phyloP scores from a whole-genome alignment of 805 yeast genomes.

The Wickerhamomyces xylosicus region DNA sequence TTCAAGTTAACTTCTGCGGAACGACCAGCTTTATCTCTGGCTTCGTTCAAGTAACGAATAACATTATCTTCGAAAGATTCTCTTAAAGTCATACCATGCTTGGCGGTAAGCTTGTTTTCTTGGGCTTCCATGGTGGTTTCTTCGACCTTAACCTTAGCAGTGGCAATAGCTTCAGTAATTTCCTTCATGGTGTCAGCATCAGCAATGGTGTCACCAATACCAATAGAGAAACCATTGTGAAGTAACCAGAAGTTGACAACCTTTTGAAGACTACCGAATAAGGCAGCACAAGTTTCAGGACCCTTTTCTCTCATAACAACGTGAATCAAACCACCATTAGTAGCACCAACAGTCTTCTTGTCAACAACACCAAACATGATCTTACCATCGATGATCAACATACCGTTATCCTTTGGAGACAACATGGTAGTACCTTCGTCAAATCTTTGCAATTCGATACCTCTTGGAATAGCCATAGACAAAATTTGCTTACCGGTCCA shows the following conservation, averaged over 20 bases:
- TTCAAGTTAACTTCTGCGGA: conserved; percentile 95
- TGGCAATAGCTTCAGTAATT: conserved; percentile 86
- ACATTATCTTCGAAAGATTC: conserved; percentile 98
- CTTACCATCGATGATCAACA: conserved; percentile 92
- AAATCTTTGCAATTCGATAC: conserved; percentile 88
- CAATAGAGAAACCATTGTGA: conserved; percentile 96
- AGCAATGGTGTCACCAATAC: conserved; percentile 99
- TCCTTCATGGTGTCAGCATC: conserved; percentile 93
- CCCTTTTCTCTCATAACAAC: conserved; percentile 98
- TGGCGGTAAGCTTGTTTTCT: conserved; percentile 77
- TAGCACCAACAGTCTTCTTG: conserved; percentile 96
- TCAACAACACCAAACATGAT: conserved; percentile 97
- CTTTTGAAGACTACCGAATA: conserved; percentile 88
- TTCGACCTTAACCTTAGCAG: conserved; percentile 90
- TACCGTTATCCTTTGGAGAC: conserved; percentile 90
- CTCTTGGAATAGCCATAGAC: conserved; percentile 89
- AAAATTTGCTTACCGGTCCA: conserved; percentile 97
- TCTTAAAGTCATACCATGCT: conserved; percentile 99
- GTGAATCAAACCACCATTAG: conserved; percentile 96
- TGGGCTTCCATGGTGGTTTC: conserved; percentile 91
- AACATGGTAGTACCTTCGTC: conserved; percentile 80
- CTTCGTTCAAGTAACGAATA: conserved; percentile 88
- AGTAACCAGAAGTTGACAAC: conserved; percentile 94
- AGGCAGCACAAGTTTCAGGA: conserved; percentile 75
- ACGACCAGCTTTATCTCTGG: conserved; percentile 98